Evolutionary conservation across 345 rosid genomes (phyloP).

Genomic region (Nephelium lappaceum): DNA sequence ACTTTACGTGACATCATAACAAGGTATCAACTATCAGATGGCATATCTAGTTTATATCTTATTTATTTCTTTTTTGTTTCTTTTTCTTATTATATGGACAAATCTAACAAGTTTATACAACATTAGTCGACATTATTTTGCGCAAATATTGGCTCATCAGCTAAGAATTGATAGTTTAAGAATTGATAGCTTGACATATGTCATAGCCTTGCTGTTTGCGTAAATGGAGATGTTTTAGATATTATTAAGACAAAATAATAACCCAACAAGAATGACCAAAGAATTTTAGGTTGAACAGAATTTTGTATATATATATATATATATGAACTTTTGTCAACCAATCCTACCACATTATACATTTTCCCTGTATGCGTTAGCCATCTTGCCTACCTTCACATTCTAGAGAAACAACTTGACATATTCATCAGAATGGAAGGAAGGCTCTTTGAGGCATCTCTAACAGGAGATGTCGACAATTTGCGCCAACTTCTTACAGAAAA

Average conservation of each 20-base stretch:
- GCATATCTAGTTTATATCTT: background rate
- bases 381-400: background rate
- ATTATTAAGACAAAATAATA: too few relatives aligned
- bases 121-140: background rate
- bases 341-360: background rate
- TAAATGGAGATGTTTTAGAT: background rate
- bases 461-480: conserved; percentile 23
- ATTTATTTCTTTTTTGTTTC: background rate
- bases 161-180: too few relatives aligned
- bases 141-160: too few relatives aligned
- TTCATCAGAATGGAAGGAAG: conserved; percentile 21
- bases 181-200: background rate
- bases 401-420: background rate
- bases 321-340: background rate
- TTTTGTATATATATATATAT: background rate
- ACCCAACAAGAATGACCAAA: background rate
- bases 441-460: conserved; percentile 29
- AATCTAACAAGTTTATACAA: background rate
- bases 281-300: background rate
- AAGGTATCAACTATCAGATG: background rate
- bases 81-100: background rate
- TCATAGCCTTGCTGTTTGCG: background rate
- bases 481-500: conserved; percentile 25
- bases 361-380: background rate
- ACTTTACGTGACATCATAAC: background rate